Evolutionary conservation across 2,329 filamentous ascomycete species (phyloP), one percentile per base, ranked within the genome.

Genomic region (Trichoderma sp.): DNA sequence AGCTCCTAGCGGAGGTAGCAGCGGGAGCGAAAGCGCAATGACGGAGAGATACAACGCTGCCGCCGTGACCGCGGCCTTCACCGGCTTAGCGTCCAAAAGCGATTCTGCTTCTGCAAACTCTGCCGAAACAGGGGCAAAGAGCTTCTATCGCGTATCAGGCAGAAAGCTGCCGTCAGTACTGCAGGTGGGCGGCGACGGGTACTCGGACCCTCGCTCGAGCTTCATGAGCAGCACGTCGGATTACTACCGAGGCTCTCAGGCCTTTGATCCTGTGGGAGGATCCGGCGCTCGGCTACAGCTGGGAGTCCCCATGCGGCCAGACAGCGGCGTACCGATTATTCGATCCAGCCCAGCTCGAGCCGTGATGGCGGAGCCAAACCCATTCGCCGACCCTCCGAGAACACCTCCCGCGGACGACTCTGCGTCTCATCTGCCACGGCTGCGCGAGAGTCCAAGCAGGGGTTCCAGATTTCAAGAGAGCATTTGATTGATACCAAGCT

Each of bases 341-440:
- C 81, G 87, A 67, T 82, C 85, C n/a, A 85, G 88, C n/a, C 88
- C 88, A 17, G 86, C 84, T 19, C 83, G 87, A 62, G 87, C 85
- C 3, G 85, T 88, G 1, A 78, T 89, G 17, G 83, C 84, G 65
- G 82, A 85, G 66, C 79, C 82, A 57, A 81, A 79, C 26, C 83
- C 83, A 0, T 84, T 84, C 63, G 71, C 76, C 28, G 71, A 70
- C 48, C 71, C 21, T 63, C 72, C 28, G 69, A 73, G 15, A 64
- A 73, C 65, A 61, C 72, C 71, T 56, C 63, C 67, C 54, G 69
- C 71, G n/a, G 76, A 82, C 72, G 69, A 76, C 69, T 67, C 80
- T 65, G 70, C 77, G 68, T 73, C 79, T 68, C 73, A 79, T 63
- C 64, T 72, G 51, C 65, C 72, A 30, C 63, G 72, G 75, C 65